These are phyloP conservation scores for Setaria viridis DNA, from an alignment of 202 grass and related monocot species.

Conservation along the genomic window DNA sequence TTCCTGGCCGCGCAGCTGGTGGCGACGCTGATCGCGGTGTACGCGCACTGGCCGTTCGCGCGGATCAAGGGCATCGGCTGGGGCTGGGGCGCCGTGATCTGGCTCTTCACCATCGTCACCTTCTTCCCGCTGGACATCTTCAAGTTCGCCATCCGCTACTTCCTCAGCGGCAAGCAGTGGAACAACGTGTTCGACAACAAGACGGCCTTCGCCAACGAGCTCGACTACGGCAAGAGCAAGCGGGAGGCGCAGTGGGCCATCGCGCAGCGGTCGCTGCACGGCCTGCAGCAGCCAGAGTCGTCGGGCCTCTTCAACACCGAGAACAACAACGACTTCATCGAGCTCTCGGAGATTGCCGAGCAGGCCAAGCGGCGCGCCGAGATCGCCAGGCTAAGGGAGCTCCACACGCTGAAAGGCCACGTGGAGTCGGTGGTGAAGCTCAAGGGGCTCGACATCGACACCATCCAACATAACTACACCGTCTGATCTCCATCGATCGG, in stretches of 20 bases:
- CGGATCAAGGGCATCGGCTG: conserved; percentile 64
- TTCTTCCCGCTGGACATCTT: conserved; percentile 73
- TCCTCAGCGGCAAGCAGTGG: conserved; percentile 70
- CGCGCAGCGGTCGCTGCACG: conserved; percentile 61
- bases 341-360: conserved; percentile 90
- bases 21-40: conserved; percentile 64
- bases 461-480: conserved; percentile 79
- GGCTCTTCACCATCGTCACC: conserved; percentile 71
- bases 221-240: conserved; percentile 67
- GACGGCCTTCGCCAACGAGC: conserved; percentile 65
- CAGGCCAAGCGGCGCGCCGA: conserved; percentile 93
- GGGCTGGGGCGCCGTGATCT: conserved; percentile 63
- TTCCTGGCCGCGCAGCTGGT: conserved; percentile 66
- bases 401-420: conserved; percentile 90
- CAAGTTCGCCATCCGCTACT: conserved; percentile 76
- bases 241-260: conserved; percentile 72
- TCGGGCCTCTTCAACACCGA: conserved; percentile 49
- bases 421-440: conserved; percentile 88
- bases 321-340: conserved; percentile 60
- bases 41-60: conserved; percentile 60
- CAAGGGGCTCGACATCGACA: conserved; percentile 81
- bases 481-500: conserved; percentile 37
- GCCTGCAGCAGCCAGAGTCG: conserved; percentile 46
- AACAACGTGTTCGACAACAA: conserved; percentile 66
- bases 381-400: conserved; percentile 83